These are phyloP conservation scores for Colletotrichum sp. DNA, from an alignment of 2,329 filamentous ascomycete species.

Conservation along the genomic window DNA sequence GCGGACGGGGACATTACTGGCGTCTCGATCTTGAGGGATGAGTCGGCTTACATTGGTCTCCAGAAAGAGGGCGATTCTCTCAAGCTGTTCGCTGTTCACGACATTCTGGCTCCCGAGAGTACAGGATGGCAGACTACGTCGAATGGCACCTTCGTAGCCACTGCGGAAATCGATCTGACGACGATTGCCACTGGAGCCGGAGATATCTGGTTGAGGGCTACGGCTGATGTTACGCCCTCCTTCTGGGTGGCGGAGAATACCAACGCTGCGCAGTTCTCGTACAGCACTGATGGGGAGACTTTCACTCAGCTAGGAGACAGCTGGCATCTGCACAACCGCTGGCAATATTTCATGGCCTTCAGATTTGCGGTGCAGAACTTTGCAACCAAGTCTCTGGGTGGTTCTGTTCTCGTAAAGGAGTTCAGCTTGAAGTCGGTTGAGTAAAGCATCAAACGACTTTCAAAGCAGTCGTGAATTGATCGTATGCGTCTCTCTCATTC, in stretches of 20 bases:
- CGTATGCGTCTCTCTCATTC: neutral
- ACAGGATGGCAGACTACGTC: slow-evolving; percentile 33
- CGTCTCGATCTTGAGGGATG: slow-evolving; percentile 56
- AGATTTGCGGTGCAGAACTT: slow-evolving; percentile 55
- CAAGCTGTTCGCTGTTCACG: slow-evolving; percentile 33
- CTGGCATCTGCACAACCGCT: slow-evolving; percentile 42
- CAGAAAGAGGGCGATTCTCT: slow-evolving; percentile 28
- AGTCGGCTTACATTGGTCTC: slow-evolving; percentile 57
- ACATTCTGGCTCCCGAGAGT: slow-evolving; percentile 31
- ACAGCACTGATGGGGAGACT: slow-evolving; percentile 46
- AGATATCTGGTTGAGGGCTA: slow-evolving; percentile 27
- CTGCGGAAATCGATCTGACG: neutral
- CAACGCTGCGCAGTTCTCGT: slow-evolving; percentile 31
- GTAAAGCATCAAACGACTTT: neutral
- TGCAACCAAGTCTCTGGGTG: slow-evolving; percentile 40
- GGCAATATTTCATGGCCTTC: slow-evolving; percentile 54
- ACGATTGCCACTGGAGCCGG: neutral
- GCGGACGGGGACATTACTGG: slow-evolving; percentile 55
- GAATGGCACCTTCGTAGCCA: slow-evolving; percentile 30
- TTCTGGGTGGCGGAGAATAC: neutral
- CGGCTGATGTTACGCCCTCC: slow-evolving; percentile 25
- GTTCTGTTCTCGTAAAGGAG: slow-evolving; percentile 13
- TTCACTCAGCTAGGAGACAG: slow-evolving; percentile 40
- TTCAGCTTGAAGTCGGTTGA: neutral
- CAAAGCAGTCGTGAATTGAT: neutral